phyloP scores from a whole-genome alignment of 345 rosid species.

The Carallia brachiata region DNA sequence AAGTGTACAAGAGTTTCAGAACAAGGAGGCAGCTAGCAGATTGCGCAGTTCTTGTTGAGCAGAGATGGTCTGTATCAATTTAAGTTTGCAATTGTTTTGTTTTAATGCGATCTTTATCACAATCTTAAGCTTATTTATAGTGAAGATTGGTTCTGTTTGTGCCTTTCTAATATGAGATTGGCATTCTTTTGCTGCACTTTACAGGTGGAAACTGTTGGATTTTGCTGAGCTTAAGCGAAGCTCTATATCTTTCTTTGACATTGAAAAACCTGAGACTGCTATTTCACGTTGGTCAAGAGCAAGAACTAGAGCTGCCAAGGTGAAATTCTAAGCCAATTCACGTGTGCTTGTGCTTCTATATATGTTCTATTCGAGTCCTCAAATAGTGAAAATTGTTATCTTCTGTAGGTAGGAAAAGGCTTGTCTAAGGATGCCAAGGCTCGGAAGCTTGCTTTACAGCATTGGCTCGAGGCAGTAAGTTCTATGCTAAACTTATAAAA shows the following conservation, averaged over 20 bases:
- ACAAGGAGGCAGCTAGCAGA: slow-evolving; percentile 89
- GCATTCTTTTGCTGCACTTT: slow-evolving; percentile 17
- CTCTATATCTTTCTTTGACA: slow-evolving; percentile 86
- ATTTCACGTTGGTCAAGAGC: slow-evolving; percentile 93
- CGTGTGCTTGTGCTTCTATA: not conserved
- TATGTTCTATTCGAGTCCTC: not conserved
- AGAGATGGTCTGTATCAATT: slow-evolving; percentile 64
- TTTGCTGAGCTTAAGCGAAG: slow-evolving; percentile 89
- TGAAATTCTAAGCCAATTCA: slow-evolving; percentile 15
- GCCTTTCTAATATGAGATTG: not conserved
- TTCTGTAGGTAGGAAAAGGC: slow-evolving; percentile 80
- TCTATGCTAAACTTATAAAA: not conserved
- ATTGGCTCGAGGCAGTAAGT: slow-evolving; percentile 97
- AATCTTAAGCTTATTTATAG: not conserved
- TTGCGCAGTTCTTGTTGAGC: slow-evolving; percentile 90
- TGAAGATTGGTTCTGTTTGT: not conserved
- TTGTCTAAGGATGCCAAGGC: slow-evolving; percentile 81
- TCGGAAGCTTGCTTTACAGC: slow-evolving; percentile 84
- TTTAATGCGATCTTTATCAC: not conserved
- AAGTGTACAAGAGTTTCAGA: slow-evolving; percentile 87
- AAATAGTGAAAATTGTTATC: not conserved
- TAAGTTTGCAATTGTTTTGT: not conserved
- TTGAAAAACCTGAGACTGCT: slow-evolving; percentile 75
- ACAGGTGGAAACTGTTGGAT: slow-evolving; percentile 89
- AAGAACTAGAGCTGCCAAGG: slow-evolving; percentile 86